phyloP scores from a whole-genome alignment of 257 asterid genomes.

The Petunia secreta region DNA sequence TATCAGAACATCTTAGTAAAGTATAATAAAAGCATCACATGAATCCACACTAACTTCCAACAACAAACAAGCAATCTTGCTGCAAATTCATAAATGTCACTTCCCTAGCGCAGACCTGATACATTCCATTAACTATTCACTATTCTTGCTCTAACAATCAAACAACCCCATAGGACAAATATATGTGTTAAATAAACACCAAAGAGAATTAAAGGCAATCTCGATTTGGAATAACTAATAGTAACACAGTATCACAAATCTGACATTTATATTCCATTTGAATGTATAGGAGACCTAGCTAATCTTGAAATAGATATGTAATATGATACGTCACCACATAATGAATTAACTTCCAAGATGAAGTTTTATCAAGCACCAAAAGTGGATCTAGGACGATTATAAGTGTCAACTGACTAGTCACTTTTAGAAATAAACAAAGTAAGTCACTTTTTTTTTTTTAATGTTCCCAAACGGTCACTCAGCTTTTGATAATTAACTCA shows the following conservation, averaged over 20 bases:
- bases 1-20: background rate
- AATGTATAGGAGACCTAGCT: too few relatives aligned
- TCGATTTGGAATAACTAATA: background rate
- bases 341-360: too few relatives aligned
- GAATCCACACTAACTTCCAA: slow-evolving; percentile 23
- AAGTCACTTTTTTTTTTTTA: too few relatives aligned
- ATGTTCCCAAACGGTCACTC: too few relatives aligned
- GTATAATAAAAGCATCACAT: slow-evolving; percentile 41
- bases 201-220: background rate
- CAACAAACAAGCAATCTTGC: slow-evolving; percentile 23
- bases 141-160: slow-evolving; percentile 12
- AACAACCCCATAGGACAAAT: slow-evolving; percentile 14
- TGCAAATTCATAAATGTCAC: slow-evolving; percentile 19
- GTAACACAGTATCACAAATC: background rate
- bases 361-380: too few relatives aligned
- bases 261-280: slow-evolving; percentile 4
- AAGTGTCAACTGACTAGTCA: too few relatives aligned
- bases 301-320: too few relatives aligned
- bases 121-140: background rate
- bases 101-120: background rate
- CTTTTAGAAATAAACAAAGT: too few relatives aligned
- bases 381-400: too few relatives aligned
- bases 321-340: too few relatives aligned
- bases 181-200: background rate
- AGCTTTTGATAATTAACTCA: too few relatives aligned